phyloP scores from a whole-genome alignment of 352 stramenopile genomes.

The Phytophthora pinifolia region DNA sequence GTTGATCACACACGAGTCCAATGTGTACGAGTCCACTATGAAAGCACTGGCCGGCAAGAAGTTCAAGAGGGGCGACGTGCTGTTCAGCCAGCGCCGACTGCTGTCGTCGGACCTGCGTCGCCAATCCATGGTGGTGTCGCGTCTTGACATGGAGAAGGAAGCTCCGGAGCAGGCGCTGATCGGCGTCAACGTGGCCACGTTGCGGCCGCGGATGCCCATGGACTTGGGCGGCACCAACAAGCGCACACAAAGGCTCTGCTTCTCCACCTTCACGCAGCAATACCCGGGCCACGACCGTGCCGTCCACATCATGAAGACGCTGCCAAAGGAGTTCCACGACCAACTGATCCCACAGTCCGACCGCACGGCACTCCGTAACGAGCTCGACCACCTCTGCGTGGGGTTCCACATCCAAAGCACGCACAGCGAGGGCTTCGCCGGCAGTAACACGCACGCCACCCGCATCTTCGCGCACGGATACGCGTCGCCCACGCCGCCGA shows the following conservation, averaged over 20 bases:
- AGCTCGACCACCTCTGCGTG: conserved; percentile 54
- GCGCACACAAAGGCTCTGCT: conserved; percentile 46
- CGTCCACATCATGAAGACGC: conserved; percentile 64
- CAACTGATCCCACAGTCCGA: conserved; percentile 43
- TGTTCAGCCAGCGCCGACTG: conserved; percentile 36
- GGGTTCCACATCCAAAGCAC: conserved; percentile 52
- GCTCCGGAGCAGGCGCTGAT: conserved; percentile 32
- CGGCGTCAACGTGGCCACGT: conserved; percentile 31
- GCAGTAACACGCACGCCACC: conserved; percentile 44
- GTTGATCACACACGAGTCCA: conserved; percentile 40
- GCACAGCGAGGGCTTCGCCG: conserved; percentile 20
- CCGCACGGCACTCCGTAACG: conserved; percentile 43
- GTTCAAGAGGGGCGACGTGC: conserved; percentile 45
- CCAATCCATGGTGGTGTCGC: conserved; percentile 30
- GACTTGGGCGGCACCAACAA: conserved; percentile 32
- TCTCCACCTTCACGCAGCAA: conserved; percentile 48
- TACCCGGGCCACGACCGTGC: conserved; percentile 46
- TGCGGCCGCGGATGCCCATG: conserved; percentile 28
- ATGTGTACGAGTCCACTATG: conserved; percentile 49
- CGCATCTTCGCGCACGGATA: conserved; percentile 59
- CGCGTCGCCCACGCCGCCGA: conserved; percentile 41
- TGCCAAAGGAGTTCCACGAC: conserved; percentile 51
- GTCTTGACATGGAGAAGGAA: conserved; percentile 13
- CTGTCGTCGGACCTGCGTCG: conserved; percentile 27
- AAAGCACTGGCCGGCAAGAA: conserved; percentile 41